Evolutionary conservation across 257 asterid genomes (phyloP), one percentile per base, ranked within the genome.

Genomic region (Paraleonurus japonicus): DNA sequence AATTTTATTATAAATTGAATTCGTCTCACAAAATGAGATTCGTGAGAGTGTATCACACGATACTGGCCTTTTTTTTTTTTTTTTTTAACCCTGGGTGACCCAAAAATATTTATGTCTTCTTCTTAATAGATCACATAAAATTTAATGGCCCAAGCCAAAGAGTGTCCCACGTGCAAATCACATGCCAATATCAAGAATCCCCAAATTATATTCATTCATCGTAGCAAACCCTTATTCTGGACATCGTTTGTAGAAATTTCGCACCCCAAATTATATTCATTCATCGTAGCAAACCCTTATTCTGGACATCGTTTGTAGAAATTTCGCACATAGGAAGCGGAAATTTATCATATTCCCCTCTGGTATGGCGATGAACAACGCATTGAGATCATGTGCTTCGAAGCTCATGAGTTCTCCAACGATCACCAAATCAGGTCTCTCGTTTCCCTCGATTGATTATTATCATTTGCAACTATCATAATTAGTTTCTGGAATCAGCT

Each of bases 361-460:
- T 43, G 19, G 67, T 67, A 84, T 89, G 96, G 90, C 89, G 61
- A 80, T 81, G 85, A 88, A 70, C 82, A 79, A 67, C 53, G 89
- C 83, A 13, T 72, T 83, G 64, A 81, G 80, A 81, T 81, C 86
- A 20, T 79, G 82, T 69, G 89, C 87, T 69, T 81, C 89, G 75
- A 90, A 79, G 86, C 80, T 90, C 61, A 41, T 87, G 67, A 68
- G 60, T 27, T 68, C 89, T 64, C 61, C 90, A 51, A 41, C 74
- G 58, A 43, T 85, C 65, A 69, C 85, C 57, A 87, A 84, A 64
- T 68, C 92, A 70, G 85, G 92, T 89, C 39, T 70, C 3, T 58
- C 19, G 55, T 16, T 4, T 61, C 50, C 48, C 58, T 45, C 27
- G 65, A n/a, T 59, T 26, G 1, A 24, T 26, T 15, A 28, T 59